Evolutionary conservation across 306 rosid genomes (phyloP).

Genomic region (Betula pendula): DNA sequence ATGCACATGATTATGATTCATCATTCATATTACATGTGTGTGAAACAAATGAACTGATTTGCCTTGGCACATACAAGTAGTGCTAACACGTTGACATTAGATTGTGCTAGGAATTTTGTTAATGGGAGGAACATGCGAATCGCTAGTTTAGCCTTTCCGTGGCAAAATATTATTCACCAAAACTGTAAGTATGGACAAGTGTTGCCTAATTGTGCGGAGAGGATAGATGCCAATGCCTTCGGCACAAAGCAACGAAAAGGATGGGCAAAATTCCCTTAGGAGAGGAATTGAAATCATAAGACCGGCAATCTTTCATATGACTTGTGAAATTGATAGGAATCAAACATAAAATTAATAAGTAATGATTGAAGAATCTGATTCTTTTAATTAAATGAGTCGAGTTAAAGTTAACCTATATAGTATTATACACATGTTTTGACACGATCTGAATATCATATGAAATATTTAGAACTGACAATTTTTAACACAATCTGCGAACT

Average conservation of each 20-base stretch:
- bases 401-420: no score
- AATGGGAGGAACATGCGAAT: conserved; percentile 26
- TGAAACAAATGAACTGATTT: neutral
- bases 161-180: conserved; percentile 34
- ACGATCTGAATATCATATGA: no score
- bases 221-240: conserved; percentile 40
- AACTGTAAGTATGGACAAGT: neutral
- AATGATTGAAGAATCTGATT: no score
- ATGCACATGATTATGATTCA: neutral
- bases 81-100: conserved; percentile 25
- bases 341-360: no score
- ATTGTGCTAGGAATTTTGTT: conserved; percentile 31
- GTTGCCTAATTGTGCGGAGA: conserved; percentile 25
- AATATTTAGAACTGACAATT: no score
- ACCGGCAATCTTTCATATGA: no score
- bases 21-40: neutral
- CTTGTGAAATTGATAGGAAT: no score
- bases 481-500: no score
- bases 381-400: no score
- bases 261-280: neutral
- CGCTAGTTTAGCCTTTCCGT: conserved; percentile 43
- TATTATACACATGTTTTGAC: no score
- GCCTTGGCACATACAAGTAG: neutral
- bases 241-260: neutral
- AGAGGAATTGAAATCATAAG: neutral